Conservation (phyloP, 768 basidiomycete genomes). For the Daedaleopsis sinensis region DNA sequence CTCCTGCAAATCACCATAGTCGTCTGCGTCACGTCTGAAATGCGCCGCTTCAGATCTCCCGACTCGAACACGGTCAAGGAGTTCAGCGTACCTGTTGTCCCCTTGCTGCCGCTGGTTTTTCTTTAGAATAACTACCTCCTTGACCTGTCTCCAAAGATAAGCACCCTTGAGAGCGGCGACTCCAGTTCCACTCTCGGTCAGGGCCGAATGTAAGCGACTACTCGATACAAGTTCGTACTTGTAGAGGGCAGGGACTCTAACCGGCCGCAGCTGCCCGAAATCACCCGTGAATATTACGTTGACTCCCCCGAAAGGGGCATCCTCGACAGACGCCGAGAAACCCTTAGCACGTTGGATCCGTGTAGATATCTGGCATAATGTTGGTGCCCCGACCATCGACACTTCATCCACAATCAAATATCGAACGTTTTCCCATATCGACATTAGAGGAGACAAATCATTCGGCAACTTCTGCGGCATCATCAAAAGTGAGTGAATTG, state of each 20-base stretch:
- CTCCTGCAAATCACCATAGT: background rate
- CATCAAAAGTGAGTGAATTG: conserved; percentile 32
- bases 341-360: conserved; percentile 26
- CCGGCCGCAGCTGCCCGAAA: conserved; percentile 32
- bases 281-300: conserved; percentile 38
- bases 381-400: conserved; percentile 23
- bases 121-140: too few species aligned
- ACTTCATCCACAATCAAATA: conserved; percentile 29
- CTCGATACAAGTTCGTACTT: background rate
- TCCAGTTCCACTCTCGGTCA: background rate
- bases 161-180: too few species aligned
- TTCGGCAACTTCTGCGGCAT: conserved; percentile 11
- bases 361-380: conserved; percentile 27
- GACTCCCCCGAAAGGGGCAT: conserved; percentile 32
- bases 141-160: too few species aligned
- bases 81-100: too few species aligned
- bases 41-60: too few species aligned
- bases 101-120: too few species aligned
- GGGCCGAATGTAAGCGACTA: too few species aligned
- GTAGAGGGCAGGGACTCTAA: conserved; percentile 24
- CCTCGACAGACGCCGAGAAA: background rate
- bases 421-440: conserved; percentile 20
- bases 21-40: too few species aligned
- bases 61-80: too few species aligned
- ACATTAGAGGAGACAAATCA: background rate